phyloP scores from a whole-genome alignment of 495 filamentous ascomycete species.

The Penicillium goetzii region DNA sequence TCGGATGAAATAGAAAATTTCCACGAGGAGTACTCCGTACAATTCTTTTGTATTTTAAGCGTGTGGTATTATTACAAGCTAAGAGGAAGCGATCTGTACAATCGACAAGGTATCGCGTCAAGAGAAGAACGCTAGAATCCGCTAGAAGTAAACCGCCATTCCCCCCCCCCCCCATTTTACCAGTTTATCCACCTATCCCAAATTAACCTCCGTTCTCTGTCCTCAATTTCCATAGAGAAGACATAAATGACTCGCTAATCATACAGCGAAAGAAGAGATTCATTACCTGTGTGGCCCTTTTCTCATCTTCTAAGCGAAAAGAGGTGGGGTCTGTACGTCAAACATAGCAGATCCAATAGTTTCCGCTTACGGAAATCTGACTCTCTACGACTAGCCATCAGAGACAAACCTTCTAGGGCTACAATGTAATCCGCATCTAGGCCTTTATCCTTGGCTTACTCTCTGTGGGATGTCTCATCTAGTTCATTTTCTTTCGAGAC shows the following conservation, averaged over 20 bases:
- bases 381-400: too few relatives aligned
- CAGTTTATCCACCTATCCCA: neutral
- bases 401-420: too few relatives aligned
- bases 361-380: too few relatives aligned
- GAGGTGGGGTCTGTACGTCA: neutral
- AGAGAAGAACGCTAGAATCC: neutral
- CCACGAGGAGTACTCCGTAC: neutral
- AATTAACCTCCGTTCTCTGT: neutral
- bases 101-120: neutral
- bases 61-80: neutral
- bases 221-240: neutral
- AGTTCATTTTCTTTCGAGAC: too few relatives aligned
- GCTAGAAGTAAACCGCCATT: neutral
- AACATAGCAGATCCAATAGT: neutral
- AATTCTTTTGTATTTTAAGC: neutral
- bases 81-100: neutral
- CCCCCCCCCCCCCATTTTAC: neutral
- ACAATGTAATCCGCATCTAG: too few relatives aligned
- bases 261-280: neutral
- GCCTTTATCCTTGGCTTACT: too few relatives aligned
- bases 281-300: neutral
- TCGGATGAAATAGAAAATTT: neutral
- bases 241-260: neutral
- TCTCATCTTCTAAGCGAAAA: neutral
- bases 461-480: too few relatives aligned